Base-by-base conservation (phyloP, 148 eudicot species). In the Camellia sinensis region DNA sequence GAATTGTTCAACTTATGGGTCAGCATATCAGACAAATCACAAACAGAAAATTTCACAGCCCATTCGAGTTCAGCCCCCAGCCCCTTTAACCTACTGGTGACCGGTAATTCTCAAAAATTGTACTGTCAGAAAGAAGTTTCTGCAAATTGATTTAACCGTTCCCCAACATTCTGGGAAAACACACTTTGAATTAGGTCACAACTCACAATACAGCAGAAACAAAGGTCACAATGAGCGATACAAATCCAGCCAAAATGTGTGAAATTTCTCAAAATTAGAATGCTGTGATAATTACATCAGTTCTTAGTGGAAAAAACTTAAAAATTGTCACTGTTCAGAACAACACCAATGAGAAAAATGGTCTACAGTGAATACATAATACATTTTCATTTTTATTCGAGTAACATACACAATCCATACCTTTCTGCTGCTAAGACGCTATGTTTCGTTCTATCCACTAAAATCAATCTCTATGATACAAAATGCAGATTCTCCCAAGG, bases 391-490 rank as follows among this genome's bases (percentile, higher is more conserved):
- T 54, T 19, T 78, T n/a, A 56, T 68, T 45, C 43, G 14, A 45
- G 7, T 63, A 78, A 63, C 57, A 59, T 67, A 75, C 79, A 74
- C 50, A 43, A 48, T 75, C 68, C 45, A 67, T 52, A 74, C 52
- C 53, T 45, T 19, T 43, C 5, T 17, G n/a, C n/a, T 61, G 37
- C 73, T 46, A 62, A 66, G 66, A 65, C 18, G 61, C 73, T 65
- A 53, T 46, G 66, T 63, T 66, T 53, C 60, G 50, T 7, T 37
- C 57, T 64, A 73, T 53, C 61, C 67, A 48, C 71, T 71, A 80
- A 67, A 29, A 75, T 64, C 48, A 63, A 64, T 80, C 79, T 67
- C 66, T 67, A 67, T 29, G 67, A 44, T 74, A 80, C 82, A 74
- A 80, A 80, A 52, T 40, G 11, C 46, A 50, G 48, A 46, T 22